Evolutionary conservation across 78 protist genomes (phyloP), one percentile per base, ranked within the genome.

Genomic region (Dictyostelium purpureum): DNA sequence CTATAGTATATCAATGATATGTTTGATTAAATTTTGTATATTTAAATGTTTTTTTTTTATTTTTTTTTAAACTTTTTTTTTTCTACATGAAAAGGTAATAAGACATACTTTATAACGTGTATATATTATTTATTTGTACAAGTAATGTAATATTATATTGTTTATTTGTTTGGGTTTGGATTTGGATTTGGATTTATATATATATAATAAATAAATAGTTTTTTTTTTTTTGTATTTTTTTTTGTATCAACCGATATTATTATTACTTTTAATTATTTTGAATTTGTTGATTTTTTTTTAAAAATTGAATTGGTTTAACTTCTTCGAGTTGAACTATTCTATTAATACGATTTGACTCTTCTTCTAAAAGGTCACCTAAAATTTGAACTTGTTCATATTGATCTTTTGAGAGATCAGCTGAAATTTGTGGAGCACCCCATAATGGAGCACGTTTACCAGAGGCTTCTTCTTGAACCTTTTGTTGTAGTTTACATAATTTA

Each of bases 241-340:
- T 14, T 14, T 24, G 16, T 31, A 4, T 18, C 35, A 38, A 33
- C 31, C 24, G 38, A 26, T 26, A 6, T 61, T 33, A 31, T 31
- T 24, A 31, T 59, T 31, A 31, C 28, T 59, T 12, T 28, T 63
- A 24, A 59, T 70, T 37, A 21, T 43, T 40, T 70, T 42, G 31
- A 24, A 43, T 33, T 71, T 71, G 78, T 43, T 37, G 43, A 31
- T 65, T 26, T 37, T 82, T 66, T 61, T 85, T 70, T 40, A 63
- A 19, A 73, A 85, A 56, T 10, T 45, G 57, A 42, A 73, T 73
- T 40, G 92, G 77, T 73, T 85, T 85, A 6, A 73, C 92, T 59
- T 85, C 75, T 14, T 81, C 38, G 28, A 54, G 43, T 19, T 85
- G 92, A 57, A 85, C 82, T 0, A 85, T 85, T 24, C 51, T 73